Base-by-base conservation (phyloP, 2,329 filamentous ascomycete species). In the Alternaria sp. region DNA sequence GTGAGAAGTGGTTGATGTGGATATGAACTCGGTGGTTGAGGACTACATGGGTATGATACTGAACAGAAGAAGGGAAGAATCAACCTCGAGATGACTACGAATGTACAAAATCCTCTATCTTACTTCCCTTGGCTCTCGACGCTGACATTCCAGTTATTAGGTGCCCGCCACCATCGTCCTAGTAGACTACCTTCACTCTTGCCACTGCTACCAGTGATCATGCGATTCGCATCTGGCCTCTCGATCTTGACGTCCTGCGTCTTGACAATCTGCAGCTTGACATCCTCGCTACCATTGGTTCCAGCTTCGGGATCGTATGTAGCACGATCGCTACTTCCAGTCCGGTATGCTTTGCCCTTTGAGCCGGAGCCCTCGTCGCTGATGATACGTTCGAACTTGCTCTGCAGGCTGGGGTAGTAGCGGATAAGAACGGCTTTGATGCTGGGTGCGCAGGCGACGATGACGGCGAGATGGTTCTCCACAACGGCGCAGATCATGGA, bases 381-480 rank as follows among this genome's bases (percentile, higher is more conserved):
- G 40, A 66, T 28, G 19, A 72, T 56, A 25, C 63, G 68, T 23
- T 69, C 62, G 51, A 73, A 64, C 25, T 72, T 74, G 21, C 66
- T 68, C 8, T 61, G 59, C 26, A 77, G 61, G 17, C 67, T 62
- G 4, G 74, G 74, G 61, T 73, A 75, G 30, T 68, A 21, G 26
- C 72, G 61, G n/a, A 75, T 57, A 3, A 72, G 60, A 23, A 76
- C 64, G 8, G 71, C 71, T 54, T 79, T 80, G 45, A 79, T 74
- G 59, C 66, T 72, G 9, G 77, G 77, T 1, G 76, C 74, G 57
- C 77, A 80, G 25, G 77, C 73, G 46, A 79, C 77, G 54, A 78
- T 69, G 46, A 80, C 71, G 36, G 77, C 77, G 43, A 79, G 63
- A 64, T 80, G 77, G 61, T 79, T 79, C 62, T 80, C 78, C n/a